These are phyloP conservation scores for Arthroderma sp. DNA, from an alignment of 2,329 filamentous ascomycete genomes.

Conservation along the genomic window DNA sequence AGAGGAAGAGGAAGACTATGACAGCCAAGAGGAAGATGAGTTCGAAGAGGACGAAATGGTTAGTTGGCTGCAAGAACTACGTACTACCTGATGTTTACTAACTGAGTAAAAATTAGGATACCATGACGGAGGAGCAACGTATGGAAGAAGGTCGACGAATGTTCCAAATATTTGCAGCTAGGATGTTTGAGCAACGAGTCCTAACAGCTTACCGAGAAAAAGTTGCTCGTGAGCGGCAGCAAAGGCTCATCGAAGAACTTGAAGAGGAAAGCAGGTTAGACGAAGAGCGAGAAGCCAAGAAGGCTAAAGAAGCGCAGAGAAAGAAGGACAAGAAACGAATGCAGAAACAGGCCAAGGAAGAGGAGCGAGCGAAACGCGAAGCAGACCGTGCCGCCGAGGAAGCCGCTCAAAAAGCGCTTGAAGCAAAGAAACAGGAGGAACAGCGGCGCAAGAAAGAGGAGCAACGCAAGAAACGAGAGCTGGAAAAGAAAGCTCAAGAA, in stretches of 20 bases:
- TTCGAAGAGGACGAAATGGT: slow-evolving; percentile 56
- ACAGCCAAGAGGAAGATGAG: slow-evolving; percentile 50
- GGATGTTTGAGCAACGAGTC: slow-evolving; percentile 98
- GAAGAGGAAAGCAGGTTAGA: slow-evolving; percentile 69
- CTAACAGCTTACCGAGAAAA: slow-evolving; percentile 96
- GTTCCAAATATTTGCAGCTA: slow-evolving; percentile 98
- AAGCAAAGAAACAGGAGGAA: slow-evolving; percentile 69
- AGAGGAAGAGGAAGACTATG: slow-evolving; percentile 60
- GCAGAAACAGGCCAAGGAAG: slow-evolving; percentile 78
- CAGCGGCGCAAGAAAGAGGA: slow-evolving; percentile 73
- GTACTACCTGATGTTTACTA: slow-evolving; percentile 5
- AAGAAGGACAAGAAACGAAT: slow-evolving; percentile 85
- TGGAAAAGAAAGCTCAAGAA: slow-evolving; percentile 78
- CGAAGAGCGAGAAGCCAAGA: slow-evolving; percentile 76
- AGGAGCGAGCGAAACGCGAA: slow-evolving; percentile 77
- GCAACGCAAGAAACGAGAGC: slow-evolving; percentile 80
- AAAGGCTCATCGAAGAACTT: slow-evolving; percentile 79
- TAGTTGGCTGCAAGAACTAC: slow-evolving; percentile 12
- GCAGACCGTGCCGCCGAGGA: slow-evolving; percentile 84
- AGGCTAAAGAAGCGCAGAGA: slow-evolving; percentile 85
- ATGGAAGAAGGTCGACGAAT: slow-evolving; percentile 98
- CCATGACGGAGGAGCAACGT: slow-evolving; percentile 94
- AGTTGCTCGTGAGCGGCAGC: slow-evolving; percentile 81
- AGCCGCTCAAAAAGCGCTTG: slow-evolving; percentile 58
- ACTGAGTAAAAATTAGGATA: slow-evolving; percentile 49